Evolutionary conservation across 306 rosid genomes (phyloP).

Genomic region (Gynostemma pentaphyllum): DNA sequence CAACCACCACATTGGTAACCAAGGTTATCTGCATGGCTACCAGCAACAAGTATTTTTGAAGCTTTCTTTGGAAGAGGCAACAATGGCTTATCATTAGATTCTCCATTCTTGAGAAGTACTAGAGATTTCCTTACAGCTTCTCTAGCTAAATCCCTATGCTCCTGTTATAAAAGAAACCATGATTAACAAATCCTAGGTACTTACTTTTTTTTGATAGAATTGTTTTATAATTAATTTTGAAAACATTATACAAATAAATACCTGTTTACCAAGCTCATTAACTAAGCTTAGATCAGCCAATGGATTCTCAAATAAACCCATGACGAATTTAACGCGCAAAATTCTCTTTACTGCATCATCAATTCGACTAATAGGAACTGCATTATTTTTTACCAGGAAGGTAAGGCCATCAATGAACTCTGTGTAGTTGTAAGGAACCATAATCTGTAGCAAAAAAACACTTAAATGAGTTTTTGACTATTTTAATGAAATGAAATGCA

Average conservation of each 20-base stretch:
- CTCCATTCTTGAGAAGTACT: conserved; percentile 26
- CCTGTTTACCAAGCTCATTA: conserved; percentile 20
- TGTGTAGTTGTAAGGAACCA: conserved; percentile 18
- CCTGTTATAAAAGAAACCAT: conserved; percentile 4
- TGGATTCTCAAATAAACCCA: conserved; percentile 26
- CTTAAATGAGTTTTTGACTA: not conserved
- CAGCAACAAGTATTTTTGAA: conserved; percentile 22
- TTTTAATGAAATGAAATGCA: no score
- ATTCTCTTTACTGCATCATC: conserved; percentile 28
- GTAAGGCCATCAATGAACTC: conserved; percentile 18
- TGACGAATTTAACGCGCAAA: conserved; percentile 20
- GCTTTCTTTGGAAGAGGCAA: conserved; percentile 25
- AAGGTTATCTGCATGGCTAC: conserved; percentile 31
- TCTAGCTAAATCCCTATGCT: conserved; percentile 28
- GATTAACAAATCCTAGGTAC: not conserved
- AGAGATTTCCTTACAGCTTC: conserved; percentile 28
- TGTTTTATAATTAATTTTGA: not conserved
- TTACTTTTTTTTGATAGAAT: no score
- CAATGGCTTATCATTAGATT: conserved; percentile 10
- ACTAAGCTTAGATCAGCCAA: conserved; percentile 14
- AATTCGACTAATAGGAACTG: conserved; percentile 20
- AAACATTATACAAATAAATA: not conserved
- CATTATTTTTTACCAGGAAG: conserved; percentile 3
- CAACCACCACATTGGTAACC: conserved; percentile 37
- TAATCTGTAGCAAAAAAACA: conserved; percentile 10